phyloP scores from a whole-genome alignment of 2,329 filamentous ascomycete genomes.

The Xylogone sp. region DNA sequence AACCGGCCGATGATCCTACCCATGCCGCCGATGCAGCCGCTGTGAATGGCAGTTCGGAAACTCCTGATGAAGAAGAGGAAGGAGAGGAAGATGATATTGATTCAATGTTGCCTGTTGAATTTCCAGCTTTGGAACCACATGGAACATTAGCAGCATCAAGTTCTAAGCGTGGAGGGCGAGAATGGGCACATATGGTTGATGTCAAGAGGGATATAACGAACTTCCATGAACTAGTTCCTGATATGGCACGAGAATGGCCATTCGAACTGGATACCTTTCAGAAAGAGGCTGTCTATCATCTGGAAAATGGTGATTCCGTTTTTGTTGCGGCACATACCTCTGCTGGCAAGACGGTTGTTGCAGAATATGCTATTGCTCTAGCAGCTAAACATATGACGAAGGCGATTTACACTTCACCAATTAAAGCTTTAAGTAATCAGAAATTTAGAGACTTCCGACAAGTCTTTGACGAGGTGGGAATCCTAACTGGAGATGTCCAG shows the following conservation, averaged over 20 bases:
- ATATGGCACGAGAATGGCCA: slow-evolving; percentile 94
- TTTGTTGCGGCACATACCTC: slow-evolving; percentile 98
- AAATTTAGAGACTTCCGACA: slow-evolving; percentile 95
- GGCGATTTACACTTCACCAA: slow-evolving; percentile 97
- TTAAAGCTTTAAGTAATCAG: slow-evolving; percentile 97
- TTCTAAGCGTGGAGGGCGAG: slow-evolving; percentile 69
- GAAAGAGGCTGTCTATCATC: slow-evolving; percentile 96
- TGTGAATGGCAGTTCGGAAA: slow-evolving; percentile 26
- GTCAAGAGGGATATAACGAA: slow-evolving; percentile 92
- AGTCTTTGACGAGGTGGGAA: slow-evolving; percentile 92
- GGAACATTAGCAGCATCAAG: slow-evolving; percentile 69
- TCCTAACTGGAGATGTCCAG: slow-evolving; percentile 94
- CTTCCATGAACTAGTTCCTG: slow-evolving; percentile 86
- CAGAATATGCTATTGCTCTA: slow-evolving; percentile 94
- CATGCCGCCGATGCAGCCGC: slow-evolving; percentile 29
- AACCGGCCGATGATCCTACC: slow-evolving; percentile 28
- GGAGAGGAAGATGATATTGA: slow-evolving; percentile 69
- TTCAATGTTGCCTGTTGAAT: slow-evolving; percentile 83
- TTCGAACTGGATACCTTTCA: slow-evolving; percentile 98
- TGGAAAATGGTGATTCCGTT: slow-evolving; percentile 94
- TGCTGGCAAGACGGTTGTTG: slow-evolving; percentile 95
- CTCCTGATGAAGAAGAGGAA: slow-evolving; percentile 28
- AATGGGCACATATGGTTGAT: slow-evolving; percentile 99
- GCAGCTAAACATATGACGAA: slow-evolving; percentile 99
- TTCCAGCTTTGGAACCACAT: slow-evolving; percentile 83